Conservation (phyloP, 306 rosid genomes). For the Cucurbita maxima region DNA sequence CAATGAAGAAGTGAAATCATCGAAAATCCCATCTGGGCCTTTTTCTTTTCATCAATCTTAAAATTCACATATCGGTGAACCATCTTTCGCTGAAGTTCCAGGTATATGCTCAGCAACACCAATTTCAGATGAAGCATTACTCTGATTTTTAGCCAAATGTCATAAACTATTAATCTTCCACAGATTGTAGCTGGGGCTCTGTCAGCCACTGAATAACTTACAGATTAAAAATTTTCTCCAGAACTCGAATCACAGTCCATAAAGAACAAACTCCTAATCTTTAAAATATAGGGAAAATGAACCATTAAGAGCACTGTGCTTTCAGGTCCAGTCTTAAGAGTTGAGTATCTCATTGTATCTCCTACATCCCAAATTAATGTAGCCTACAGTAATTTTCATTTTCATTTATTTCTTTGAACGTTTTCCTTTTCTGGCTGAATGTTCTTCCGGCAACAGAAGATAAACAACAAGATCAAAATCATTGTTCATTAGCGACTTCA, state of each 20-base stretch:
- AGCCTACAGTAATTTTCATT: neutral
- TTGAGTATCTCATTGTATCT: neutral
- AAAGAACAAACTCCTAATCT: neutral
- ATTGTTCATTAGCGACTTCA: neutral
- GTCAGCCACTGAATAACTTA: neutral
- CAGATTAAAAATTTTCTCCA: neutral
- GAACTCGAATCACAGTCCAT: neutral
- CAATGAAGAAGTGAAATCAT: constrained; percentile 60
- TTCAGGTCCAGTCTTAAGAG: neutral
- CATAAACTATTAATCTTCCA: neutral
- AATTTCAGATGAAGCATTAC: constrained; percentile 71
- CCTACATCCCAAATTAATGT: neutral
- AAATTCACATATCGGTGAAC: constrained; percentile 59
- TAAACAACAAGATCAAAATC: neutral
- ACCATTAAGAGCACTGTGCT: neutral
- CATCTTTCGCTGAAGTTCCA: constrained; percentile 73
- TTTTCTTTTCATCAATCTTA: constrained; percentile 66
- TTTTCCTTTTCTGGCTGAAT: neutral
- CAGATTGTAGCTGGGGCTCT: neutral
- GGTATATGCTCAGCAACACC: constrained; percentile 51
- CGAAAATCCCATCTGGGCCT: constrained; percentile 67
- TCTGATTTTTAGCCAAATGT: constrained; percentile 8
- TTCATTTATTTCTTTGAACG: neutral
- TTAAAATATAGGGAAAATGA: neutral
- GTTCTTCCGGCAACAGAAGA: neutral